These are phyloP conservation scores for Populus simonii DNA, from an alignment of 345 rosid genomes.

Conservation along the genomic window DNA sequence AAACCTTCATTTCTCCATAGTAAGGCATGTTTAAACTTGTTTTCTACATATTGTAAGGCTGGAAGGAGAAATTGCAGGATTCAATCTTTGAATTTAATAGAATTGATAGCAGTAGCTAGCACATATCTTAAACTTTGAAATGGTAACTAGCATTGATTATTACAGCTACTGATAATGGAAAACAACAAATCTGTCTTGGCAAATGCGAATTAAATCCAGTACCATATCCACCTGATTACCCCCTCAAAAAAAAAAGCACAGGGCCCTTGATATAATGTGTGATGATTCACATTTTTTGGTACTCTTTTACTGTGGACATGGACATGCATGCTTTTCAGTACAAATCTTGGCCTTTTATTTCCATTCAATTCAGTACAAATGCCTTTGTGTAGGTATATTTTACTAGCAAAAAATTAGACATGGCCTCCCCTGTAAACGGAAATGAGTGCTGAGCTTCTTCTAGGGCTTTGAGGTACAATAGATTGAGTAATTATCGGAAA, in stretches of 20 bases:
- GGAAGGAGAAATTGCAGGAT: too few relatives aligned
- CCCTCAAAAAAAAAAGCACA: neutral
- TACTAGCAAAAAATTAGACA: too few relatives aligned
- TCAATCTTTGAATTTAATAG: too few relatives aligned
- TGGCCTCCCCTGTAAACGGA: too few relatives aligned
- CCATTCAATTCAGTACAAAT: neutral
- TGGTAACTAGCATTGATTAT: constrained; percentile 9
- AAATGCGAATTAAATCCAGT: neutral
- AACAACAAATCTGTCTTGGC: constrained; percentile 8
- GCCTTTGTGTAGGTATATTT: too few relatives aligned
- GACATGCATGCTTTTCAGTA: constrained; percentile 22
- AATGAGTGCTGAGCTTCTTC: too few relatives aligned
- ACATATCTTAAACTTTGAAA: neutral
- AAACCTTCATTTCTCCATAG: too few relatives aligned
- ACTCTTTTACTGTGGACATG: constrained; percentile 19
- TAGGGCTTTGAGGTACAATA: too few relatives aligned
- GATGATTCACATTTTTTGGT: constrained; percentile 16
- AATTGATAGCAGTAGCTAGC: neutral
- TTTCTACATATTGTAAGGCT: too few relatives aligned
- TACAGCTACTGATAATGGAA: neutral
- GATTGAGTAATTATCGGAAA: too few relatives aligned
- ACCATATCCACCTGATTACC: neutral
- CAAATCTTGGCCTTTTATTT: constrained; percentile 24
- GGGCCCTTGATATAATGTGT: constrained; percentile 34
- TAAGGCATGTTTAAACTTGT: too few relatives aligned